phyloP scores from a whole-genome alignment of 2,329 filamentous ascomycete genomes.

The Colletotrichum siamense region DNA sequence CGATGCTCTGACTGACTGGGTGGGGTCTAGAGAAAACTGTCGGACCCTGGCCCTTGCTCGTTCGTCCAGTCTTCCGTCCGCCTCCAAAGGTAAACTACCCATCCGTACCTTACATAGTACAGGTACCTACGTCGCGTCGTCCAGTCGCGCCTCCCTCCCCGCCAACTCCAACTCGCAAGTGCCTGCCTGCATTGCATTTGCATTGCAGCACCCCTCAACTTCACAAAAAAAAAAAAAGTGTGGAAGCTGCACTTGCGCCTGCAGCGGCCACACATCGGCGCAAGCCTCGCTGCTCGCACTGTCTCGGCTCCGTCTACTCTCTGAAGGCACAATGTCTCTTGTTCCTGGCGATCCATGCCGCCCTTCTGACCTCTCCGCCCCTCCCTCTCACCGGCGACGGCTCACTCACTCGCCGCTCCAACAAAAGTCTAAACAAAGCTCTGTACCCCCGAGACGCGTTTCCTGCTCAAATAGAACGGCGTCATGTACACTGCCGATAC shows the following conservation, averaged over 20 bases:
- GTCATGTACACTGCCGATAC: constrained; percentile 5
- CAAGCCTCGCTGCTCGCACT: background rate
- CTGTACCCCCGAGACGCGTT: background rate
- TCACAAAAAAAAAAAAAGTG: background rate
- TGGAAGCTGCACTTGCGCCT: background rate
- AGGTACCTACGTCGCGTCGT: background rate
- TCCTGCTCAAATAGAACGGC: background rate
- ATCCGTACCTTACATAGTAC: background rate
- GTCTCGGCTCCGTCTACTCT: background rate
- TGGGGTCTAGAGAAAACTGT: background rate
- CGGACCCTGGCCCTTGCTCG: background rate
- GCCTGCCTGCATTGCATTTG: background rate
- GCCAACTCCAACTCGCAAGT: background rate
- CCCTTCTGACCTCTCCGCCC: background rate
- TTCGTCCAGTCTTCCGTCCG: background rate
- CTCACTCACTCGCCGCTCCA: background rate
- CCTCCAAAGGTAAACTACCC: background rate
- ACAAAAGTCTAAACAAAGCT: background rate
- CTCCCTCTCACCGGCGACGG: background rate
- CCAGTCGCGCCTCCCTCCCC: background rate
- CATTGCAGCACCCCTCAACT: background rate
- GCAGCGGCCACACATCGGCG: background rate
- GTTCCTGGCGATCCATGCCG: constrained; percentile 13
- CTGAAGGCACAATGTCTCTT: background rate
- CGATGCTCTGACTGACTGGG: background rate